phyloP scores from a whole-genome alignment of 2,329 filamentous ascomycete species.

The Ceratocystis eucalypticola region DNA sequence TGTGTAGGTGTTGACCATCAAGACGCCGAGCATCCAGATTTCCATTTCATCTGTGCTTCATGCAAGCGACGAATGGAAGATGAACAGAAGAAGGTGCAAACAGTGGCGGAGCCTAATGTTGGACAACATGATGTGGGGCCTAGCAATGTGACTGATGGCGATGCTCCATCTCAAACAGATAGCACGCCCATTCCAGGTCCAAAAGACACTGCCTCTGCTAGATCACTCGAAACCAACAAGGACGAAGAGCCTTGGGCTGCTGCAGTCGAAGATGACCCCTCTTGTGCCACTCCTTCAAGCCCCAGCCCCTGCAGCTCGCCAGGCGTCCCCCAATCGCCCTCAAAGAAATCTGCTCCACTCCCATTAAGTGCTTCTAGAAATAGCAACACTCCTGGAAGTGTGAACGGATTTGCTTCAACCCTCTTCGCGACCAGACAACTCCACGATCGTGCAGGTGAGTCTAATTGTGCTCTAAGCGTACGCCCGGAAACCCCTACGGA shows the following conservation, averaged over 20 bases:
- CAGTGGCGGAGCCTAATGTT: constrained; percentile 42
- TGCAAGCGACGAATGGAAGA: constrained; percentile 57
- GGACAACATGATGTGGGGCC: neutral
- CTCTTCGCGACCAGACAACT: constrained; percentile 13
- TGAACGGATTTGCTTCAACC: constrained; percentile 10
- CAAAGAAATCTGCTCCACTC: constrained; percentile 20
- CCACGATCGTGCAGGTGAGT: constrained; percentile 7
- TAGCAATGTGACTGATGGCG: neutral
- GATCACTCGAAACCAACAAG: neutral
- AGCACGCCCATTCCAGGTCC: neutral
- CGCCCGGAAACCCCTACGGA: constrained; percentile 13
- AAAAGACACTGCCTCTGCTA: neutral
- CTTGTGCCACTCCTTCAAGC: neutral
- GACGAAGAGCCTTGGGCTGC: neutral
- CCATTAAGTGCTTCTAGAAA: constrained; percentile 3
- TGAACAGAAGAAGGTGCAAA: constrained; percentile 43
- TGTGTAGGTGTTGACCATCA: constrained; percentile 69
- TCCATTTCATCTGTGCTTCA: constrained; percentile 69
- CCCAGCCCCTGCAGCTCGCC: neutral
- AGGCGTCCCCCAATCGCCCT: constrained; percentile 15
- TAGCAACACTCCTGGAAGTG: neutral
- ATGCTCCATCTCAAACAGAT: neutral
- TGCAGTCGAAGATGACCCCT: neutral
- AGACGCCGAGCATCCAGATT: constrained; percentile 72
- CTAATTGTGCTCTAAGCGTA: neutral